A percentile compares a stretch with the other conserved stretches of the same genome.
Evolutionary conservation across 2,329 filamentous ascomycete species (phyloP).

Genomic region (Chaetomiaceae sp.): DNA sequence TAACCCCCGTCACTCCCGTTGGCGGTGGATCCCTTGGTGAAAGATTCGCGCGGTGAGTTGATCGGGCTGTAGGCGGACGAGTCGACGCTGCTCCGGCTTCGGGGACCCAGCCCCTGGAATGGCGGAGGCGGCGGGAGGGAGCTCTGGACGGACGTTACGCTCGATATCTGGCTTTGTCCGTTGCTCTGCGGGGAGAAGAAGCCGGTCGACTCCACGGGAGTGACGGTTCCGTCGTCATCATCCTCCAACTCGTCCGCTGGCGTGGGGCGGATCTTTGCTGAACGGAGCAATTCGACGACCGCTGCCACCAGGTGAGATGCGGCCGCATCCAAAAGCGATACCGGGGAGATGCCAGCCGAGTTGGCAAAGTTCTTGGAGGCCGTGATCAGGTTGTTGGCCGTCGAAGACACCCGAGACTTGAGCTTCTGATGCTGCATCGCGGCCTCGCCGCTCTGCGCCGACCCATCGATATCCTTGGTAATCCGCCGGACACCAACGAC

Average conservation of each 20-base stretch:
- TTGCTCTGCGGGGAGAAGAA: slow-evolving; percentile 61
- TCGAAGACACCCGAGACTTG: slow-evolving; percentile 80
- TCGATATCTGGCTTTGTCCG: slow-evolving; percentile 32
- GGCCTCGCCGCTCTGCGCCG: slow-evolving; percentile 49
- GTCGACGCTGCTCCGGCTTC: slow-evolving; percentile 56
- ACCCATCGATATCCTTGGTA: slow-evolving; percentile 70
- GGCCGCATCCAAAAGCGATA: slow-evolving; percentile 90
- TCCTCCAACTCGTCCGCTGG: slow-evolving; percentile 72
- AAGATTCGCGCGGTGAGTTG: slow-evolving; percentile 62
- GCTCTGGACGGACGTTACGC: slow-evolving; percentile 34
- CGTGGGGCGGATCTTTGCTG: slow-evolving; percentile 77
- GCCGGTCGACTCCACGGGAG: slow-evolving; percentile 62
- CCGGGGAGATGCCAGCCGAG: slow-evolving; percentile 78
- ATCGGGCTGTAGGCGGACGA: slow-evolving; percentile 73
- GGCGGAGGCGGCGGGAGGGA: slow-evolving; percentile 48
- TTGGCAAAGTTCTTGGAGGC: slow-evolving; percentile 87
- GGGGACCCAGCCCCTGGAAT: slow-evolving; percentile 53
- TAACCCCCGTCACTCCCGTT: slow-evolving; percentile 39
- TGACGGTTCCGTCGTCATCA: slow-evolving; percentile 64
- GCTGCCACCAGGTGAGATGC: slow-evolving; percentile 84
- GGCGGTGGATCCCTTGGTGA: slow-evolving; percentile 28
- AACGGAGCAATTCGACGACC: slow-evolving; percentile 77
- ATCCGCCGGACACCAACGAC: slow-evolving; percentile 79
- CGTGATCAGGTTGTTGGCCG: slow-evolving; percentile 93
- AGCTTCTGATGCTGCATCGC: slow-evolving; percentile 59